Percentiles rank a stretch among this genome's conserved stretches.
Conservation (phyloP, 1,284 basidiomycete genomes). For the Phlebopus sp. region DNA sequence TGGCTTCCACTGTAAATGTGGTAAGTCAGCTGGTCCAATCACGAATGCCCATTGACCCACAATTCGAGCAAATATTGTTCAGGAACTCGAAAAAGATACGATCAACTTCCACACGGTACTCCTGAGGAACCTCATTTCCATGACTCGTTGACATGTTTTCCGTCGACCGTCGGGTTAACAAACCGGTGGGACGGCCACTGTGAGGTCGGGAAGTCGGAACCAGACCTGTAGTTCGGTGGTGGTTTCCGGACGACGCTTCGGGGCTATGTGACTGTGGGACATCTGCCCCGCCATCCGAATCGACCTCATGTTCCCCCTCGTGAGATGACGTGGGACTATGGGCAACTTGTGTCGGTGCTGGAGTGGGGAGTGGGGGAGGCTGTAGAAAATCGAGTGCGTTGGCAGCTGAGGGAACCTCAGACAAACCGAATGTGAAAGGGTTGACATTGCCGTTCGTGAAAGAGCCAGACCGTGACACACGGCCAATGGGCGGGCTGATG, state of each 20-base stretch:
- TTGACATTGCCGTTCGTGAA: conserved; percentile 45
- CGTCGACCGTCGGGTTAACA: conserved; percentile 25
- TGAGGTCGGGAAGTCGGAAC: conserved; percentile 25
- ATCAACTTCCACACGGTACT: conserved; percentile 83
- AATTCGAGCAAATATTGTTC: conserved; percentile 86
- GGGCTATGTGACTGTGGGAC: conserved; percentile 30
- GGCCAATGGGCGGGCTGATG: conserved; percentile 44
- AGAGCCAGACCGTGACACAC: conserved; percentile 65
- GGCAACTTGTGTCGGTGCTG: conserved; percentile 15
- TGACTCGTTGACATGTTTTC: conserved; percentile 38
- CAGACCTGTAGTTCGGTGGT: conserved; percentile 19
- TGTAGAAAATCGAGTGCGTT: conserved; percentile 34
- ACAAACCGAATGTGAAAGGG: conserved; percentile 44
- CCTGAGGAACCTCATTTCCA: conserved; percentile 72
- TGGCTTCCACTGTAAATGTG: conserved; percentile 73
- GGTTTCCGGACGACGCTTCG: conserved; percentile 28
- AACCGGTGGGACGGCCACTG: conserved; percentile 17
- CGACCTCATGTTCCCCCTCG: conserved; percentile 43
- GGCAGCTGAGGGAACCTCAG: conserved; percentile 26
- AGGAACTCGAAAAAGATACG: conserved; percentile 90
- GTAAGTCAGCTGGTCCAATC: conserved; percentile 10
- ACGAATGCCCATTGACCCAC: conserved; percentile 47
- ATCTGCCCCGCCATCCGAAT: conserved; percentile 37
- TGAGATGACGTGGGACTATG: conserved; percentile 36
- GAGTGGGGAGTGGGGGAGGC: conserved; percentile 12